Percentiles rank a stretch among this genome's conserved stretches.
Conservation (phyloP, 768 basidiomycete genomes). For the Tephrocybe sp. region DNA sequence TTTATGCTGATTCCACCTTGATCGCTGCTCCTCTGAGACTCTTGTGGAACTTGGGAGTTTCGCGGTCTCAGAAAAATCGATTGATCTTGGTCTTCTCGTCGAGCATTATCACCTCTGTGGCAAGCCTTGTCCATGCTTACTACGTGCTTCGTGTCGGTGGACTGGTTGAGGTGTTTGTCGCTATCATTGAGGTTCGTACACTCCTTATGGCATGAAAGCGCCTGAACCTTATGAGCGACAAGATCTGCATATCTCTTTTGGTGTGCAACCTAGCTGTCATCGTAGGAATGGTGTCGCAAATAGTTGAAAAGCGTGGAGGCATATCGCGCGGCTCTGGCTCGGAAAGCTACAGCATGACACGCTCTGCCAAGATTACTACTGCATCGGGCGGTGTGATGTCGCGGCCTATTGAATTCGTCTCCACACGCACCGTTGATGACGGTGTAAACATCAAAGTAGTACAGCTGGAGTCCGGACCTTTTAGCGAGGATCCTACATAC, state of each 20-base stretch:
- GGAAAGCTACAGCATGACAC: conserved; percentile 2
- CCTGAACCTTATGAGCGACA: background rate
- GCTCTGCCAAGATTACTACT: conserved; percentile 4
- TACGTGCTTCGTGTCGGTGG: conserved; percentile 27
- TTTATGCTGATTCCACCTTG: conserved; percentile 39
- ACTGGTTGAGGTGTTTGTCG: conserved; percentile 23
- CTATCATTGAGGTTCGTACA: conserved; percentile 37
- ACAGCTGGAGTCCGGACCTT: background rate
- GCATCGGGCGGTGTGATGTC: background rate
- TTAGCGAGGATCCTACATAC: background rate
- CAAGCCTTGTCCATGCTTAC: conserved; percentile 36
- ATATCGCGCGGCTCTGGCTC: background rate
- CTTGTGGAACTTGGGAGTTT: conserved; percentile 35
- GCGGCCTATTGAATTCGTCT: conserved; percentile 1
- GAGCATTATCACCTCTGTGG: conserved; percentile 35
- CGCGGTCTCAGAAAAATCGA: conserved; percentile 31
- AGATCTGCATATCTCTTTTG: conserved; percentile 38
- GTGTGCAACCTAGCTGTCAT: conserved; percentile 43
- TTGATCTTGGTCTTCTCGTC: conserved; percentile 44
- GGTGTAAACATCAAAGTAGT: conserved; percentile 8
- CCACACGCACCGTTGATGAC: conserved; percentile 6
- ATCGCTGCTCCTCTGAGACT: conserved; percentile 41
- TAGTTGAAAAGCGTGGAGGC: background rate
- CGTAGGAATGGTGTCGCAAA: conserved; percentile 18
- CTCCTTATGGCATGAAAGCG: background rate